Base-by-base conservation (phyloP, 1,284 basidiomycete species). In the Neolentinus lepideus region DNA sequence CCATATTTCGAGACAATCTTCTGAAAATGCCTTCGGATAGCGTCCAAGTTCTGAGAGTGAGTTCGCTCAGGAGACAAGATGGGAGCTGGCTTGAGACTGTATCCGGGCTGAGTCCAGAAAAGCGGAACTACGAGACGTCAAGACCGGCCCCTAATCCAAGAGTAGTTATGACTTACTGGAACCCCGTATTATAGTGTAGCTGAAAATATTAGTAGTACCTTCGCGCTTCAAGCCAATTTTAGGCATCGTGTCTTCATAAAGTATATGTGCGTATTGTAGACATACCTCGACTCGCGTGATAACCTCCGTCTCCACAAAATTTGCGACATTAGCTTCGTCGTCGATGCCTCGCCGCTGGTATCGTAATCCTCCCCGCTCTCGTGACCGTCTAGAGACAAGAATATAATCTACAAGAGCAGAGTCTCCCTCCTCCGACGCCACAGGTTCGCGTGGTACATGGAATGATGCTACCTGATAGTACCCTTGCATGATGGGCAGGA, bases 261-360 rank as follows among this genome's bases (percentile, higher is more conserved):
- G 46, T 24, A 14, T 53, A 27, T 36, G 45, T 22, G 4, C 54
- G 43, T 52, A 24, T 54, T 8, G 33, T 12, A 12, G 12, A 69
- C 76, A 57, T 59, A 90, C 92, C 75, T 88, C 80, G 14, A 94
- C 80, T 35, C 83, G 77, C 71, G 92, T 82, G 57, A 97, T 84
- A 26, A 92, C 90, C 72, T 97, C 94, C 0, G 92, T 94, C 72
- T 97, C 94, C 35, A 95, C 94, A 67, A 93, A 95, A 70, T 95
- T 96, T 3, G 92, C 90, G 11, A 88, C 88, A 65, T 85, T 79
- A 12, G 90, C 87, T 60, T 90, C 85, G 56, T 88, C 81, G 64
- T 99, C 94, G 57, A 99, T 85, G 2, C 97, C 97, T 64, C 97
- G 81, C 27, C 93, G 85, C 69, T 99, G 97, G 77, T 98, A 99